phyloP scores from a whole-genome alignment of 2,329 filamentous ascomycete genomes.

The Colletotrichum sp. region DNA sequence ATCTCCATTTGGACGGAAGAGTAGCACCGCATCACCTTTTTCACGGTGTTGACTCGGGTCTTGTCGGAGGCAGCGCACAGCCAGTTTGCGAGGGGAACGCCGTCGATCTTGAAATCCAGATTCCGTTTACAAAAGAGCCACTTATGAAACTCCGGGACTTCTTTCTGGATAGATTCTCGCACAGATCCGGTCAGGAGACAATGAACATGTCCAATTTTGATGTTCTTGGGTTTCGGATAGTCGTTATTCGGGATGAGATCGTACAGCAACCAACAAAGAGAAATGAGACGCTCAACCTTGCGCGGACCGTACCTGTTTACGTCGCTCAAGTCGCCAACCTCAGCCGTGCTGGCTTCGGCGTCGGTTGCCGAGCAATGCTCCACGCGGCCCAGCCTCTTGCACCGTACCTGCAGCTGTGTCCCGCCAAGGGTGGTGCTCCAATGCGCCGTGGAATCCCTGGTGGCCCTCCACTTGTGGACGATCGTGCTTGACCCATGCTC shows the following conservation, averaged over 20 bases:
- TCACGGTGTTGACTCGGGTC: not conserved
- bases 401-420: not conserved
- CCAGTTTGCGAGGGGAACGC: not conserved
- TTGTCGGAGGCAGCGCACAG: not conserved
- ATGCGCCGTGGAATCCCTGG: not conserved
- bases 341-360: not conserved
- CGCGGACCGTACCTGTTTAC: not conserved
- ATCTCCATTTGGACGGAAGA: not conserved
- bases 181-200: not conserved
- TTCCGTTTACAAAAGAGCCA: not conserved
- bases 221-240: not conserved
- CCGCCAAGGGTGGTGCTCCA: fast-evolving
- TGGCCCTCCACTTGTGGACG: not conserved
- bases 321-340: not conserved
- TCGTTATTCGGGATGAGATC: not conserved
- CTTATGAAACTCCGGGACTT: not conserved
- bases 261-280: not conserved
- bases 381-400: not conserved
- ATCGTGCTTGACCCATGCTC: not conserved
- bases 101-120: not conserved
- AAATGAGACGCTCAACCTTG: not conserved
- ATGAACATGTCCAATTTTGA: fast-evolving
- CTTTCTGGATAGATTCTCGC: not conserved
- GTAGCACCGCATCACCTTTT: not conserved
- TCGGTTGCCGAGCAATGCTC: not conserved